Evolutionary conservation across 371 early-diverging fungal genomes (phyloP), one percentile per base, ranked within the genome.

Genomic region (Lichtheimia ramosa): DNA sequence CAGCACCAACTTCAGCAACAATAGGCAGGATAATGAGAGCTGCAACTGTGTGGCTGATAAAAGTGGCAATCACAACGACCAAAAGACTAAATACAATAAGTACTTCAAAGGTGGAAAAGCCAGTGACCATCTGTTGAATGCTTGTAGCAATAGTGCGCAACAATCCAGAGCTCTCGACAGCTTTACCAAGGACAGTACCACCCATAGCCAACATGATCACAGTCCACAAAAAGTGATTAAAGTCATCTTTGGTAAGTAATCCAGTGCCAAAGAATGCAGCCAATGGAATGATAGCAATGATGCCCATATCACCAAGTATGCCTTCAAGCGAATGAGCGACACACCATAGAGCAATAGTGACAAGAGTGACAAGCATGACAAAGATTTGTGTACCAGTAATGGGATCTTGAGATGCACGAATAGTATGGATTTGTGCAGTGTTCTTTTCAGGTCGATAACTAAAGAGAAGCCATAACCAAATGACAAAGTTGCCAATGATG

Each of bases 1-100:
- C 71, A 20, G 76, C 63, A 1, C 94, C 93, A 8, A 94, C 85
- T 65, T 91, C 79, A 20, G 87, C 83, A 23, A 93, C 89, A 57
- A 93, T 89, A 1, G 94, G 94, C 49, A 93, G 66, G 3, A 92
- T 85, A 59, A 93, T 92, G 62, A 93, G 64, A 0, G 94, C 94
- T 0, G 89, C 91, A 3, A 98, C 97, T 0, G 97, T 97, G 67
- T 98, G 98, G 28, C 90, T 91, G 58, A 98, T 93, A 68, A 97
- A 97, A 3, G 93, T 94, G 21, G 96, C 91, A 62, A 92, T 86
- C 1, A 90, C 82, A 4, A 92, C 64, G 1, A 91, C 89, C 41
- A 93, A 65, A 16, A 69, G 69, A n/a, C 88, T 79, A 64, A 93
- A 89, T 7, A 87, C 69, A 40, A 88, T 71, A 49, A 91, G 61